Percentiles rank a stretch among this genome's conserved stretches.
These are phyloP conservation scores for Arachnomyces sp. DNA, from an alignment of 2,329 filamentous ascomycete species.

Conservation along the genomic window DNA sequence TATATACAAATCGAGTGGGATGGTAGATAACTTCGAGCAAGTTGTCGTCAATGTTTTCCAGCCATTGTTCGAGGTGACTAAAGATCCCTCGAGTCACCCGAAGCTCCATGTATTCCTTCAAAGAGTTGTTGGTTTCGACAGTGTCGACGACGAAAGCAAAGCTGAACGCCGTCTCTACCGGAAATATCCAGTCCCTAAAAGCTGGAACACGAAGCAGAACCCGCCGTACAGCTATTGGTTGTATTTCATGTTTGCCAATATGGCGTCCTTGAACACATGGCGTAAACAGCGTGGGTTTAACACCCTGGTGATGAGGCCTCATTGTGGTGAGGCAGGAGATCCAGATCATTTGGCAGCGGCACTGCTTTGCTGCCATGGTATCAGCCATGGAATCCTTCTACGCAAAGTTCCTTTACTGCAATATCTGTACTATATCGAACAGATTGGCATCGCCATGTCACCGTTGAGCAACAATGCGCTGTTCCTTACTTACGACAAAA, in stretches of 20 bases:
- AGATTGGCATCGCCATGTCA: constrained; percentile 99
- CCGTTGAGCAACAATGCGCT: constrained; percentile 95
- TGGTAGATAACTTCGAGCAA: constrained; percentile 86
- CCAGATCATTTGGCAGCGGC: constrained; percentile 92
- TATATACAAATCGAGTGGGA: constrained; percentile 81
- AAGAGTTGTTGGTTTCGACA: constrained; percentile 92
- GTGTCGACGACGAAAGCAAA: constrained; percentile 97
- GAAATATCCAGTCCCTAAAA: constrained; percentile 85
- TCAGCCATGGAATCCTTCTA: constrained; percentile 86
- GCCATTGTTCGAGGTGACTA: constrained; percentile 89
- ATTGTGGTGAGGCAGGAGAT: constrained; percentile 94
- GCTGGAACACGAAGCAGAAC: constrained; percentile 89
- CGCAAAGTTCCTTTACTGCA: constrained; percentile 91
- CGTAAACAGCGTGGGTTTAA: constrained; percentile 89
- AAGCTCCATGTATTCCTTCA: constrained; percentile 94
- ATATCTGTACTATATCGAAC: constrained; percentile 96
- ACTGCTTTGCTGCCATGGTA: constrained; percentile 88
- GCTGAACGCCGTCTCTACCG: constrained; percentile 86
- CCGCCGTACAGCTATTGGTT: constrained; percentile 99
- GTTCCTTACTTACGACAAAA: constrained; percentile 93
- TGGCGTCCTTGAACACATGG: constrained; percentile 85
- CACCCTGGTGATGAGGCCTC: constrained; percentile 84
- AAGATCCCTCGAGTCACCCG: constrained; percentile 74
- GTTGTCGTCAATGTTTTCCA: constrained; percentile 87
- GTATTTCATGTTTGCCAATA: constrained; percentile 93